phyloP scores from a whole-genome alignment of 352 stramenopile genomes.

The Salisapilia sapeloensis region DNA sequence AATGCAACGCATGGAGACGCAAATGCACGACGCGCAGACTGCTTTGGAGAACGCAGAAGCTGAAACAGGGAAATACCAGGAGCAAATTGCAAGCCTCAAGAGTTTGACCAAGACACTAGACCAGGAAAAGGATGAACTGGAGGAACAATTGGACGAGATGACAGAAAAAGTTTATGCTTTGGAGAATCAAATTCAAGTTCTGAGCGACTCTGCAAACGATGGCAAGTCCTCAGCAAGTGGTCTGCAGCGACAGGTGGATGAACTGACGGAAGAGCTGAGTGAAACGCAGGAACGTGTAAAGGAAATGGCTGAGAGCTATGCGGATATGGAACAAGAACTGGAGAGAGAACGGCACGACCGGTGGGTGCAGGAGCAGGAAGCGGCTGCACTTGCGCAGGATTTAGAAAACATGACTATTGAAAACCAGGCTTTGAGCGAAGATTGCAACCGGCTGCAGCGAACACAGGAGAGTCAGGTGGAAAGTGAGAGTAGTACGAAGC shows the following conservation, averaged over 20 bases:
- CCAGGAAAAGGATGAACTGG: conserved; percentile 46
- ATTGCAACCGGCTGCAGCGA: conserved; percentile 46
- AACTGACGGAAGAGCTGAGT: conserved; percentile 38
- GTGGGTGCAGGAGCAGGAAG: too few relatives aligned
- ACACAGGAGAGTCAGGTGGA: conserved; percentile 28
- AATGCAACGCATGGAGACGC: conserved; percentile 27
- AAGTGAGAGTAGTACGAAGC: conserved; percentile 32
- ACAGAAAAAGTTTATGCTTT: conserved; percentile 57
- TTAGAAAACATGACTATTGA: conserved; percentile 81
- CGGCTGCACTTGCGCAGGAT: conserved; percentile 48
- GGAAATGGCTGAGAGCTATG: too few relatives aligned
- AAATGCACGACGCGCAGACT: conserved; percentile 29
- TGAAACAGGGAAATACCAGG: conserved; percentile 17
- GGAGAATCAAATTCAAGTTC: conserved; percentile 21
- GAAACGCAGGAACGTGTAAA: too few relatives aligned
- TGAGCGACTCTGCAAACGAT: conserved; percentile 16
- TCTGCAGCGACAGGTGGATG: conserved; percentile 35
- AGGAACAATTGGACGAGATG: conserved; percentile 47
- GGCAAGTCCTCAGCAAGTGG: background rate
- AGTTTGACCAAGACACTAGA: conserved; percentile 50
- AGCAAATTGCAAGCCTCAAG: conserved; percentile 41
- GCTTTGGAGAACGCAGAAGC: conserved; percentile 27
- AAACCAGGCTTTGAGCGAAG: conserved; percentile 72
- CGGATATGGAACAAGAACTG: too few relatives aligned
- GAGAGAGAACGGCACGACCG: conserved; percentile 45